A percentile compares a stretch with the other conserved stretches of the same genome.
Conservation (phyloP, 768 basidiomycete species). For the Amanita brunnescens region DNA sequence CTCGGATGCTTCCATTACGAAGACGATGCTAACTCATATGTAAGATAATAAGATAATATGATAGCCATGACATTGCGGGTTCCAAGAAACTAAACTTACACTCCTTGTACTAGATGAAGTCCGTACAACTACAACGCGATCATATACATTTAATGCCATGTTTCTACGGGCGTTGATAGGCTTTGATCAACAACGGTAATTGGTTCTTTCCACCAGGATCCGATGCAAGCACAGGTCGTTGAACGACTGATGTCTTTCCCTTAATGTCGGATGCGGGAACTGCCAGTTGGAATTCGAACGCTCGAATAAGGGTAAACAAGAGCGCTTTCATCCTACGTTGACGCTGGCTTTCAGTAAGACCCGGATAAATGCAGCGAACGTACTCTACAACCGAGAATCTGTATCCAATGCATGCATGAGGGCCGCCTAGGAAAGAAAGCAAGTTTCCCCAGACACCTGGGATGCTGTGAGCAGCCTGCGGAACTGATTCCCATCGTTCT, state of each 20-base stretch:
- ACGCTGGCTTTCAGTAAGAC: neutral
- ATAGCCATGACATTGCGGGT: too few relatives aligned
- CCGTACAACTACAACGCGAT: too few relatives aligned
- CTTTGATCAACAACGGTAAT: conserved; percentile 36
- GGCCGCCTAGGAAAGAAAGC: conserved; percentile 57
- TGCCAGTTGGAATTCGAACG: conserved; percentile 43
- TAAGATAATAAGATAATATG: too few relatives aligned
- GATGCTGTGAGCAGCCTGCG: conserved; percentile 32
- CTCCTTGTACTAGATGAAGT: too few relatives aligned
- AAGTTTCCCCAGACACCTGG: conserved; percentile 57
- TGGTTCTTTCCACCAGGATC: conserved; percentile 33
- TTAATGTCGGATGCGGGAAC: conserved; percentile 30
- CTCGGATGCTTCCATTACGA: too few relatives aligned
- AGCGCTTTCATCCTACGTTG: conserved; percentile 28
- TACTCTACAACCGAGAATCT: conserved; percentile 55
- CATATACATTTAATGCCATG: neutral
- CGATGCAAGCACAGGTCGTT: conserved; percentile 36
- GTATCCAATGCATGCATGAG: conserved; percentile 59
- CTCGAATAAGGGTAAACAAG: conserved; percentile 31
- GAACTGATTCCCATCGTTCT: conserved; percentile 49
- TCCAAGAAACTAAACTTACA: too few relatives aligned
- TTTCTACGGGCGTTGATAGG: conserved; percentile 9
- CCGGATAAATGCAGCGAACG: conserved; percentile 13
- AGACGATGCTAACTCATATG: too few relatives aligned
- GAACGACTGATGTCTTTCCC: conserved; percentile 26